Conservation (phyloP, 1,139 yeast species). For the Pichia sp. region DNA sequence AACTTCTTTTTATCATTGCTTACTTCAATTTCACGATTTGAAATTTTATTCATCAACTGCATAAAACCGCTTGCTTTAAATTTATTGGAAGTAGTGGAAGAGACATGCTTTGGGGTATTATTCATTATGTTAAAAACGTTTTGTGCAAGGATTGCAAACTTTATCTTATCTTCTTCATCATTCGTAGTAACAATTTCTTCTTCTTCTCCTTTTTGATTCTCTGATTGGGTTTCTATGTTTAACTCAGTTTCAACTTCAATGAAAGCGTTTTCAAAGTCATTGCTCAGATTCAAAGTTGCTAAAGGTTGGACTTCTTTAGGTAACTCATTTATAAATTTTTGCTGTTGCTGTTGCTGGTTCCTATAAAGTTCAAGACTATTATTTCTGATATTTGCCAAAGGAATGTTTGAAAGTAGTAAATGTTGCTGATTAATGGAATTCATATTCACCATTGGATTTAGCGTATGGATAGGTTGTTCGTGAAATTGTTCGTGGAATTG, state of each 20-base stretch:
- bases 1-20: slow-evolving; percentile 25
- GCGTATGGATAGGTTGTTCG: no score
- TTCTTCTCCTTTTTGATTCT: slow-evolving; percentile 10
- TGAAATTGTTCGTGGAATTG: no score
- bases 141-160: slow-evolving; percentile 29
- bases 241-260: slow-evolving; percentile 21
- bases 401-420: no score
- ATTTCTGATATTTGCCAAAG: no score
- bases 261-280: slow-evolving; percentile 22
- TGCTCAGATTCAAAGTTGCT: no score
- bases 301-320: not conserved
- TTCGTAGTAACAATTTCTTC: not conserved
- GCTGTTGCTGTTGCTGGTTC: no score
- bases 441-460: no score
- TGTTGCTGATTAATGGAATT: no score
- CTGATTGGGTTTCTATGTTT: slow-evolving; percentile 1
- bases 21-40: slow-evolving; percentile 29
- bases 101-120: slow-evolving; percentile 23
- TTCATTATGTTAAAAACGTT: slow-evolving; percentile 30
- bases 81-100: slow-evolving; percentile 23
- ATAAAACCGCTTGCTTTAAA: slow-evolving; percentile 30
- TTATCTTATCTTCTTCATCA: slow-evolving; percentile 24
- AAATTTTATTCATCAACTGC: slow-evolving; percentile 29
- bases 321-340: not conserved
- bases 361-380: no score